Percentiles rank a stretch among this genome's conserved stretches.
phyloP scores from a whole-genome alignment of 2,329 filamentous ascomycete species.

The Hypoxylon sp. region DNA sequence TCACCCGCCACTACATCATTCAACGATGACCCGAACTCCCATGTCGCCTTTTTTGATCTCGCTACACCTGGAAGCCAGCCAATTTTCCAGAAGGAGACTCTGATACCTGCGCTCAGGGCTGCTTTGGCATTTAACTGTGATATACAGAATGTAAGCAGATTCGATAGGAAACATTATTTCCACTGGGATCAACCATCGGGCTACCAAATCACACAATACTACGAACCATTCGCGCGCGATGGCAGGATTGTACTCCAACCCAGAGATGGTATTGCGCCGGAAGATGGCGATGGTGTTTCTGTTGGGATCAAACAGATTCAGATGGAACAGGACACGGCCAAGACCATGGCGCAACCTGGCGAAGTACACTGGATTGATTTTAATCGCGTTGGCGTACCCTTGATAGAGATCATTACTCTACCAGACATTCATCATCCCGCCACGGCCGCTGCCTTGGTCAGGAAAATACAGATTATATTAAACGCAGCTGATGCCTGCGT shows the following conservation, averaged over 20 bases:
- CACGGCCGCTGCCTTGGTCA: slow-evolving; percentile 86
- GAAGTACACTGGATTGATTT: slow-evolving; percentile 85
- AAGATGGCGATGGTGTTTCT: slow-evolving; percentile 74
- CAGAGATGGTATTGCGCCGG: slow-evolving; percentile 80
- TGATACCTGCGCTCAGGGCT: slow-evolving; percentile 90
- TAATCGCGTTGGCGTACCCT: slow-evolving; percentile 88
- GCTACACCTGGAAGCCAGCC: slow-evolving; percentile 92
- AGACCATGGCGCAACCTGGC: slow-evolving; percentile 81
- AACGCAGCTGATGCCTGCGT: slow-evolving; percentile 85
- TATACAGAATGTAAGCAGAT: slow-evolving; percentile 79
- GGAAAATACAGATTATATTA: slow-evolving; percentile 85
- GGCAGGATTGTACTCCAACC: slow-evolving; percentile 75
- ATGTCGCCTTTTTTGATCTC: slow-evolving; percentile 87
- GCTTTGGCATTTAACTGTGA: slow-evolving; percentile 84
- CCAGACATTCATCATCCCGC: slow-evolving; percentile 88
- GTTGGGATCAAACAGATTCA: slow-evolving; percentile 94
- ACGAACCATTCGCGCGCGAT: slow-evolving; percentile 74
- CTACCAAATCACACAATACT: slow-evolving; percentile 98
- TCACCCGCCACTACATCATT: slow-evolving; percentile 74
- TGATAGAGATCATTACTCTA: slow-evolving; percentile 94
- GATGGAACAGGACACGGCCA: slow-evolving; percentile 97
- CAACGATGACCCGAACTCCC: slow-evolving; percentile 79
- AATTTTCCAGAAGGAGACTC: slow-evolving; percentile 79
- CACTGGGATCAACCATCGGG: slow-evolving; percentile 97
- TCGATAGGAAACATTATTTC: slow-evolving; percentile 98